Conservation (phyloP, 2,329 filamentous ascomycete species). For the Xylaria sp. region DNA sequence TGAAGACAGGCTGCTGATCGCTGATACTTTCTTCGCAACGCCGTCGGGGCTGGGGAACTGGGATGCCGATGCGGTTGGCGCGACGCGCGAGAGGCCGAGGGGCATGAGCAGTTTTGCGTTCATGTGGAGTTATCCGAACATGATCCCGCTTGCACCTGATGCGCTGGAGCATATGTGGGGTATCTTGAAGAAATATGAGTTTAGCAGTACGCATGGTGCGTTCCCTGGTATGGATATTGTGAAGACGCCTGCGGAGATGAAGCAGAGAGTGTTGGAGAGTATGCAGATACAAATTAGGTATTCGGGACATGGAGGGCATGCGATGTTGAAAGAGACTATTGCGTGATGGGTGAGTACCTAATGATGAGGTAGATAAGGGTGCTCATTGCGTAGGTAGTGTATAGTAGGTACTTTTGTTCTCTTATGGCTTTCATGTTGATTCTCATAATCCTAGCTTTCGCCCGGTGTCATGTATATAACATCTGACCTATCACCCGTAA, state of each 20-base stretch:
- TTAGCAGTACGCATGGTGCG: conserved; percentile 73
- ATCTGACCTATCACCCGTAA: not conserved
- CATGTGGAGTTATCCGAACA: conserved; percentile 81
- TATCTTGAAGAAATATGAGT: conserved; percentile 70
- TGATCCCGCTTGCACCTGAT: conserved; percentile 75
- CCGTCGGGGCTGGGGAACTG: conserved; percentile 66
- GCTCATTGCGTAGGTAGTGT: not conserved
- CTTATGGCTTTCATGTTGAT: not conserved
- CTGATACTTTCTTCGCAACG: conserved; percentile 80
- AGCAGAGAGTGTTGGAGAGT: conserved; percentile 75
- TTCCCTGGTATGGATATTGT: conserved; percentile 73
- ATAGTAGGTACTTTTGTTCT: too few relatives aligned
- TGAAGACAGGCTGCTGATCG: conserved; percentile 72
- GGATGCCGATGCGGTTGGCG: conserved; percentile 56
- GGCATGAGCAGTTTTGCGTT: conserved; percentile 71
- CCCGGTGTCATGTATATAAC: not conserved
- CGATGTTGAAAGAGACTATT: conserved; percentile 51
- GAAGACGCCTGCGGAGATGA: conserved; percentile 62
- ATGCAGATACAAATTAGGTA: conserved; percentile 76
- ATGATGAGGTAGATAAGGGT: too few relatives aligned
- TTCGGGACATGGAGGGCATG: conserved; percentile 60
- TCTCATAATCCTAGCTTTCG: not conserved
- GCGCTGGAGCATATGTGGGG: conserved; percentile 77
- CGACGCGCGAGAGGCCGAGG: conserved; percentile 52
- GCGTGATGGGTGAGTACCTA: conserved; percentile 20